These are phyloP conservation scores for Trichocladium uniseriatum DNA, from an alignment of 495 filamentous ascomycete genomes.

Conservation along the genomic window DNA sequence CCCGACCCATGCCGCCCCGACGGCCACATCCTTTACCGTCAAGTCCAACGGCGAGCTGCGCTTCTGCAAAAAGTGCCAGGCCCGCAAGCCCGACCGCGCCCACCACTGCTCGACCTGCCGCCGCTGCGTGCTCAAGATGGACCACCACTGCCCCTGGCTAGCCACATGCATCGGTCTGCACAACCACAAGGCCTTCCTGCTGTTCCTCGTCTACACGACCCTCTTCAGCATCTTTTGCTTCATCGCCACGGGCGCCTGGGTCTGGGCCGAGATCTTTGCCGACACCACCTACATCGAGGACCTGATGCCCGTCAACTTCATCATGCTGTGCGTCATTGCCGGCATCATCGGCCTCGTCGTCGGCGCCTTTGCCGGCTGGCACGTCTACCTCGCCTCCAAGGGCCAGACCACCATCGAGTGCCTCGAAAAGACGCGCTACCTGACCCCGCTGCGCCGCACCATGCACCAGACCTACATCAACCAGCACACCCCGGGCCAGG, in stretches of 20 bases:
- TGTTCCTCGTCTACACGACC: slow-evolving; percentile 87
- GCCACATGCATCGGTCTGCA: slow-evolving; percentile 88
- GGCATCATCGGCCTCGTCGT: slow-evolving; percentile 89
- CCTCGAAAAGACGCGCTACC: slow-evolving; percentile 87
- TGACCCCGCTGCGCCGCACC: slow-evolving; percentile 62
- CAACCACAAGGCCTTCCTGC: slow-evolving; percentile 91
- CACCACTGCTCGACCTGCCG: slow-evolving; percentile 94
- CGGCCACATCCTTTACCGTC: slow-evolving; percentile 72
- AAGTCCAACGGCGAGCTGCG: slow-evolving; percentile 77
- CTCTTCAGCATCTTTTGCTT: slow-evolving; percentile 81
- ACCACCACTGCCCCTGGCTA: slow-evolving; percentile 97
- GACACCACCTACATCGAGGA: slow-evolving; percentile 51
- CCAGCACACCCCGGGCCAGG: slow-evolving; percentile 38
- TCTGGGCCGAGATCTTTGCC: slow-evolving; percentile 70
- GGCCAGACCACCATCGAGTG: slow-evolving; percentile 92
- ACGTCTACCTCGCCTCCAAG: slow-evolving; percentile 67
- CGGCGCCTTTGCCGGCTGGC: slow-evolving; percentile 85
- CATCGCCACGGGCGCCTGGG: slow-evolving; percentile 59
- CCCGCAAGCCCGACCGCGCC: slow-evolving; percentile 85
- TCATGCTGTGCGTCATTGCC: slow-evolving; percentile 72
- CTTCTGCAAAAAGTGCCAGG: slow-evolving; percentile 96
- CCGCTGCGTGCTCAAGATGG: slow-evolving; percentile 95
- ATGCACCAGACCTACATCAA: slow-evolving; percentile 54
- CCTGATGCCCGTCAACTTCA: slow-evolving; percentile 80
- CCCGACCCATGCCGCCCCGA: slow-evolving; percentile 36